These are phyloP conservation scores for Cladosporium sp. DNA, from an alignment of 2,329 filamentous ascomycete species.

Conservation along the genomic window DNA sequence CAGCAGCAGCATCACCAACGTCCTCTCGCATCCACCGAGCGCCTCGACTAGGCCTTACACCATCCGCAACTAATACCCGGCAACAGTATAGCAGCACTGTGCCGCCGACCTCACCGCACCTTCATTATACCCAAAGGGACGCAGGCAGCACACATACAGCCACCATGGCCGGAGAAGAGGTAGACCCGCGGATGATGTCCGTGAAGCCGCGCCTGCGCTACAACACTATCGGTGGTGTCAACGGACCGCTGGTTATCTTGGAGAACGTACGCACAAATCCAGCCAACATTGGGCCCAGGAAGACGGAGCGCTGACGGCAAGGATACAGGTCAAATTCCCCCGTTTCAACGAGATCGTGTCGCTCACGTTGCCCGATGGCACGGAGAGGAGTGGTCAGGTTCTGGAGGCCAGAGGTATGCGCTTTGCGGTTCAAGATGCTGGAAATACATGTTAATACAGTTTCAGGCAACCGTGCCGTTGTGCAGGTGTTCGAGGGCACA, in stretches of 20 bases:
- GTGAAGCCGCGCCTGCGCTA: conserved; percentile 77
- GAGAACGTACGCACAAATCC: conserved; percentile 70
- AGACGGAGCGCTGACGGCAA: conserved; percentile 12
- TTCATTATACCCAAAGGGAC: background rate
- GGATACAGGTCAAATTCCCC: conserved; percentile 84
- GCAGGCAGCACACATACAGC: conserved; percentile 8
- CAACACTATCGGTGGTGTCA: conserved; percentile 97
- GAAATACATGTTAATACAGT: conserved; percentile 12
- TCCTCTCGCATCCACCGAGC: conserved; percentile 5
- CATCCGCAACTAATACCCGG: background rate
- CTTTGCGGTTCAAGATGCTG: background rate
- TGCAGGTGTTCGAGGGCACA: conserved; percentile 98
- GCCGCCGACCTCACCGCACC: background rate
- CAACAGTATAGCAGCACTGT: conserved; percentile 12
- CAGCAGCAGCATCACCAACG: conserved; percentile 1
- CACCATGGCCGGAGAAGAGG: conserved; percentile 30
- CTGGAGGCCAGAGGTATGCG: conserved; percentile 87
- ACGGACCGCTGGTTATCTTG: conserved; percentile 94
- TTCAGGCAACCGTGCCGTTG: conserved; percentile 83
- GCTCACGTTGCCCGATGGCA: conserved; percentile 91
- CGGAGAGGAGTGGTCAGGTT: conserved; percentile 89
- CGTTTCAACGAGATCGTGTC: conserved; percentile 97
- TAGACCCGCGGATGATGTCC: conserved; percentile 50
- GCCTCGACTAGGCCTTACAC: conserved; percentile 3
- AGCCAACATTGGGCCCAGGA: background rate